A percentile compares a stretch with the other conserved stretches of the same genome.
These are phyloP conservation scores for Pseudogymnoascus pannorum DNA, from an alignment of 2,329 filamentous ascomycete species.

Conservation along the genomic window DNA sequence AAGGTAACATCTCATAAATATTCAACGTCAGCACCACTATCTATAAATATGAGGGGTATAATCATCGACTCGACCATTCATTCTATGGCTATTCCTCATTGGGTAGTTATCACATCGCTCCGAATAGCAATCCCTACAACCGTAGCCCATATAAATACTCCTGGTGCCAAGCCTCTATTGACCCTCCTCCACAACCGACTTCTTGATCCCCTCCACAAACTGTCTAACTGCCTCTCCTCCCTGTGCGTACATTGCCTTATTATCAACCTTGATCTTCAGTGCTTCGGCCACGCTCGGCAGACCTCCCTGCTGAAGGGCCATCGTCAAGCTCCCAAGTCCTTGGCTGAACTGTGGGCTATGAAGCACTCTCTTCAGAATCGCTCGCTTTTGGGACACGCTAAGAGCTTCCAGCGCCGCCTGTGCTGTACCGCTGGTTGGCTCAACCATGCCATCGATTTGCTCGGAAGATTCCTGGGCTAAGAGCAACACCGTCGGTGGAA, in stretches of 20 bases:
- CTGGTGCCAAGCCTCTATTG: not conserved
- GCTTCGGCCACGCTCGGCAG: conserved; percentile 85
- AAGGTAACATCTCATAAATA: not conserved
- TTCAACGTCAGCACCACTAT: not conserved
- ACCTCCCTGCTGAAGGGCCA: conserved; percentile 83
- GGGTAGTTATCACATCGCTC: not conserved
- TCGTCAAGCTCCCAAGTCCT: conserved; percentile 74
- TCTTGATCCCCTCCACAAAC: conserved; percentile 84
- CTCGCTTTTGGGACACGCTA: conserved; percentile 68
- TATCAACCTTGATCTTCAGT: conserved; percentile 69
- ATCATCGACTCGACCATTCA: not conserved
- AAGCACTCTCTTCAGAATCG: conserved; percentile 71
- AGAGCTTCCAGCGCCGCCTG: conserved; percentile 68
- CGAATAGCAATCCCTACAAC: not conserved
- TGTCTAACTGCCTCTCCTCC: conserved; percentile 86
- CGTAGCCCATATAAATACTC: not conserved
- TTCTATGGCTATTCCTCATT: not conserved
- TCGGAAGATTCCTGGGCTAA: conserved; percentile 62
- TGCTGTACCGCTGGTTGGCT: conserved; percentile 62
- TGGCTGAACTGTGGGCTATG: conserved; percentile 88
- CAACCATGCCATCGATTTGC: conserved; percentile 48
- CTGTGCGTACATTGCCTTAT: conserved; percentile 82
- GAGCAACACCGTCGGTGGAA: conserved; percentile 73
- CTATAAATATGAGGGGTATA: not conserved
- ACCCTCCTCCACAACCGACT: conserved; percentile 56